A percentile compares a stretch with the other conserved stretches of the same genome.
phyloP scores from a whole-genome alignment of 2,329 filamentous ascomycete genomes.

The Pseudogymnoascus sp. region DNA sequence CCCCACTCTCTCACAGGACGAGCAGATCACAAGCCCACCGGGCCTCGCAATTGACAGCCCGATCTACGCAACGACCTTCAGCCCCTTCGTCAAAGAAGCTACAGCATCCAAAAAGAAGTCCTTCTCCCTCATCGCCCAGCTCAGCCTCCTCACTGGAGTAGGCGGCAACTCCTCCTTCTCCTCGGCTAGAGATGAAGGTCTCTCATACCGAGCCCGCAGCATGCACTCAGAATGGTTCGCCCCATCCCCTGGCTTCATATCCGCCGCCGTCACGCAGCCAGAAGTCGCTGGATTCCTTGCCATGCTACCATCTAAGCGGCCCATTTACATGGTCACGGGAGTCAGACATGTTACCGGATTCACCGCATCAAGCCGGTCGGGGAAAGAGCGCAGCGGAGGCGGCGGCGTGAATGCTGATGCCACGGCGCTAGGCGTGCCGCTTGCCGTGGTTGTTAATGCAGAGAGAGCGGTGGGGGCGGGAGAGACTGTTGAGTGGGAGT shows the following conservation, averaged over 20 bases:
- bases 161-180: not conserved
- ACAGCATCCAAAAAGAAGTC: not conserved
- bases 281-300: not conserved
- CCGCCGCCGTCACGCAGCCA: not conserved
- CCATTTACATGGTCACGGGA: not conserved
- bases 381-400: not conserved
- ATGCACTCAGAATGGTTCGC: not conserved
- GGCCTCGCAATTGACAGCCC: not conserved
- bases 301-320: not conserved
- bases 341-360: not conserved
- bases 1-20: not conserved
- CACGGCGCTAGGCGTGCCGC: not conserved
- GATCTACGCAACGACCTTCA: not conserved
- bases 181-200: not conserved
- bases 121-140: not conserved
- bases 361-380: not conserved
- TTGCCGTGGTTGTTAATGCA: not conserved
- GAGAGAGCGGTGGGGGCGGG: not conserved
- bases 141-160: not conserved
- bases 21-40: not conserved
- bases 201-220: not conserved
- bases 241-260: not conserved
- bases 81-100: not conserved
- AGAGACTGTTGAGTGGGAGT: not conserved
- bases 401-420: not conserved